Conservation (phyloP, 148 eudicot genomes). For the Vaccinium vitisidaea region DNA sequence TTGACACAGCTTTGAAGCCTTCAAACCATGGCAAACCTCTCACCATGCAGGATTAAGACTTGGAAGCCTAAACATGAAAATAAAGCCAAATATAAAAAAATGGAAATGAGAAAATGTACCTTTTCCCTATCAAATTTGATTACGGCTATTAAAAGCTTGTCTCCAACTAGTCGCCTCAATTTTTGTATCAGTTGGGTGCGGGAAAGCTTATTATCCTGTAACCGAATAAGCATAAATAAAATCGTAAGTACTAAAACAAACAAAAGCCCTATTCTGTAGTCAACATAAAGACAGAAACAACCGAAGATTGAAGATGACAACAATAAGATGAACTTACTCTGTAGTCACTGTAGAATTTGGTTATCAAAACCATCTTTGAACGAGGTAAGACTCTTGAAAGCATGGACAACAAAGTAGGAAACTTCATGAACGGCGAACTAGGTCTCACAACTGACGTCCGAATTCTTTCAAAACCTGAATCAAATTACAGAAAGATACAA, state of each 20-base stretch:
- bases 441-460: constrained; percentile 19
- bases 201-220: constrained; percentile 34
- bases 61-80: neutral
- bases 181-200: constrained; percentile 28
- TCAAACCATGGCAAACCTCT: neutral
- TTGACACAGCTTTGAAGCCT: neutral
- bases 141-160: constrained; percentile 30
- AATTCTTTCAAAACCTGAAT: constrained; percentile 14
- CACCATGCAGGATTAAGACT: neutral
- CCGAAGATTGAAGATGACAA: neutral
- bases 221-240: neutral
- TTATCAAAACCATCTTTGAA: constrained; percentile 27
- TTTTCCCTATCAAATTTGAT: constrained; percentile 29
- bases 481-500: neutral
- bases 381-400: constrained; percentile 28
- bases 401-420: constrained; percentile 34
- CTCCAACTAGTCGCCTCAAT: constrained; percentile 43
- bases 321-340: constrained; percentile 25
- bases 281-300: no score
- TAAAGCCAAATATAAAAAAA: neutral
- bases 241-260: neutral
- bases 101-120: neutral
- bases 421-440: constrained; percentile 39
- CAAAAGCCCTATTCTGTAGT: neutral
- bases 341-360: constrained; percentile 37